These are phyloP conservation scores for Rhizopogon roseolus DNA, from an alignment of 768 basidiomycete species.

Conservation along the genomic window DNA sequence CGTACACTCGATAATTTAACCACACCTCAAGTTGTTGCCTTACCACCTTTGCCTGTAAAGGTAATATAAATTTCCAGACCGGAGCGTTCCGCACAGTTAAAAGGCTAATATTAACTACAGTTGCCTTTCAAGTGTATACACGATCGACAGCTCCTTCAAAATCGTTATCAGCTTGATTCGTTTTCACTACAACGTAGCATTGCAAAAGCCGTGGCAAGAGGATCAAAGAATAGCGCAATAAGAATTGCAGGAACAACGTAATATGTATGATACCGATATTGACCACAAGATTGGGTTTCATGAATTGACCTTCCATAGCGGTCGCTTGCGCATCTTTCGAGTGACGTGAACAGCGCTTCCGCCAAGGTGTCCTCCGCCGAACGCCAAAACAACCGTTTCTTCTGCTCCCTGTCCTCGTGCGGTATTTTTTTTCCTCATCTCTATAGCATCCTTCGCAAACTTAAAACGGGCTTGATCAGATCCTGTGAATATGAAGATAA, in stretches of 20 bases:
- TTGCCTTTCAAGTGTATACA: constrained; percentile 9
- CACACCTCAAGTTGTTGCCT: no score
- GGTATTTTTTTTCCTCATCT: constrained; percentile 74
- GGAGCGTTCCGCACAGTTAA: constrained; percentile 12
- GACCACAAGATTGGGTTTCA: constrained; percentile 36
- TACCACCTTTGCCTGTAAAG: background rate
- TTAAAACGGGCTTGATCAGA: constrained; percentile 86
- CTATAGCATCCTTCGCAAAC: constrained; percentile 88
- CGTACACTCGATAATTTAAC: no score
- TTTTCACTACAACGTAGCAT: background rate
- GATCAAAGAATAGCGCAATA: constrained; percentile 10
- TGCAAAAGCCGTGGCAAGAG: background rate
- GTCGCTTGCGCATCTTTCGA: constrained; percentile 79
- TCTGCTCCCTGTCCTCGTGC: constrained; percentile 67
- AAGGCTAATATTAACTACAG: constrained; percentile 20
- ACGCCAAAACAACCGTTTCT: constrained; percentile 90
- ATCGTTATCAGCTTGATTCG: background rate
- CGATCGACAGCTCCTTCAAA: constrained; percentile 3
- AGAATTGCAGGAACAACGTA: constrained; percentile 20
- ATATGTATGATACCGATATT: constrained; percentile 10
- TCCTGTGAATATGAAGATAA: constrained; percentile 37
- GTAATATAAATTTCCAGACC: background rate
- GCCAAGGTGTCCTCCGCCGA: constrained; percentile 65
- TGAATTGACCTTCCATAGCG: constrained; percentile 78
- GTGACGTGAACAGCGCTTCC: constrained; percentile 84